These are phyloP conservation scores for Hericium coralloides DNA, from an alignment of 768 basidiomycete genomes.

Conservation along the genomic window DNA sequence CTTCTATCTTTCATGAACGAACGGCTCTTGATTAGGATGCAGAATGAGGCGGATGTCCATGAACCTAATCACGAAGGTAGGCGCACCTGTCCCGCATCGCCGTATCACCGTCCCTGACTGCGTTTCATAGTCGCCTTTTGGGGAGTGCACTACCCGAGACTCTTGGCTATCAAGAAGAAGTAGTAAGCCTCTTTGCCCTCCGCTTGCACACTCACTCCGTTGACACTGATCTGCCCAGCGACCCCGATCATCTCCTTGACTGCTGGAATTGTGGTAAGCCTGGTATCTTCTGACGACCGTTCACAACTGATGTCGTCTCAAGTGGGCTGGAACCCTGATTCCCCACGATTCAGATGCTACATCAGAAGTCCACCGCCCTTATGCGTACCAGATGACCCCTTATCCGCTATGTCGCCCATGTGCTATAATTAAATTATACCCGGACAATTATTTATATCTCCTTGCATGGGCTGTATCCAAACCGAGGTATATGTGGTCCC, in stretches of 20 bases:
- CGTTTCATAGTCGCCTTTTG: slow-evolving; percentile 29
- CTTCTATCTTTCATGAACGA: neutral
- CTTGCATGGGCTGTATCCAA: too few species aligned
- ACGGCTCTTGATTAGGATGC: neutral
- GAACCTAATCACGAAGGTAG: slow-evolving; percentile 36
- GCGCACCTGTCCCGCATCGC: neutral
- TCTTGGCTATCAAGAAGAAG: slow-evolving; percentile 35
- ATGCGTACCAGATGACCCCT: too few species aligned
- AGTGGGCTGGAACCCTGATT: slow-evolving; percentile 30
- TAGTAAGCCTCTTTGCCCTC: slow-evolving; percentile 27
- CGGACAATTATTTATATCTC: too few species aligned
- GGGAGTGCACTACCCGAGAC: slow-evolving; percentile 33
- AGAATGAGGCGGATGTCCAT: slow-evolving; percentile 43
- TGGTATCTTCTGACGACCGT: neutral
- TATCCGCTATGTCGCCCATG: too few species aligned
- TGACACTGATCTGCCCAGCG: slow-evolving; percentile 21
- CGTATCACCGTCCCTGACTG: neutral
- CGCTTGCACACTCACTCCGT: neutral
- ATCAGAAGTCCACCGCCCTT: slow-evolving; percentile 3
- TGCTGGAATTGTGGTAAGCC: slow-evolving; percentile 42
- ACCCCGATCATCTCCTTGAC: slow-evolving; percentile 37
- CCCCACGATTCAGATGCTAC: slow-evolving; percentile 27
- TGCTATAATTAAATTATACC: too few species aligned
- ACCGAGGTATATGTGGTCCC: too few species aligned
- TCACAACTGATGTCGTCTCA: neutral